Percentiles rank a stretch among this genome's conserved stretches.
Conservation (phyloP, 768 basidiomycete species). For the Harrya chromipes region DNA sequence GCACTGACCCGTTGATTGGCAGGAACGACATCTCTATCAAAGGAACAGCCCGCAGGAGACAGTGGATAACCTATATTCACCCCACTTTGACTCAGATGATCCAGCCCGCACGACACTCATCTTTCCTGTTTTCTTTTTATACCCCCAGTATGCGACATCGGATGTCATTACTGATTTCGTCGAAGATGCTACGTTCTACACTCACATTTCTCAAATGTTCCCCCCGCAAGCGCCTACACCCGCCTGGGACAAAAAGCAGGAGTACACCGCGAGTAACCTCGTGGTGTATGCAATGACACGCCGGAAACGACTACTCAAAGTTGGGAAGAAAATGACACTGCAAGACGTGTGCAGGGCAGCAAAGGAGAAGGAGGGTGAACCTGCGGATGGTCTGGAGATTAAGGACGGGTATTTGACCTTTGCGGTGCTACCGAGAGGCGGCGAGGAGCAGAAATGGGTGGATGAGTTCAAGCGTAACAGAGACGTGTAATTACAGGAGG, state of each 20-base stretch:
- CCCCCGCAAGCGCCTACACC: slow-evolving; percentile 64
- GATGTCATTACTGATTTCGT: slow-evolving; percentile 86
- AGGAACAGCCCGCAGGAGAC: slow-evolving; percentile 49
- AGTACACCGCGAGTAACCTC: slow-evolving; percentile 64
- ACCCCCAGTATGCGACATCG: slow-evolving; percentile 85
- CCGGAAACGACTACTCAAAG: slow-evolving; percentile 75
- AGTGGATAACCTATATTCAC: slow-evolving; percentile 53
- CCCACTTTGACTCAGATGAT: slow-evolving; percentile 68
- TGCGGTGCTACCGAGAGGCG: slow-evolving; percentile 73
- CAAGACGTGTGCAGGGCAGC: slow-evolving; percentile 68
- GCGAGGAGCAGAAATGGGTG: slow-evolving; percentile 79
- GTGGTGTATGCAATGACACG: slow-evolving; percentile 83
- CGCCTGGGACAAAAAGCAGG: slow-evolving; percentile 69
- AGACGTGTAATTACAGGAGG: slow-evolving; percentile 26
- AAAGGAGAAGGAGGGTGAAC: slow-evolving; percentile 55
- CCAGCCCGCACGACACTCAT: slow-evolving; percentile 57
- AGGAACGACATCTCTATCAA: slow-evolving; percentile 74
- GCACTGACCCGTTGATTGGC: slow-evolving; percentile 5
- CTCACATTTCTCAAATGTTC: slow-evolving; percentile 80
- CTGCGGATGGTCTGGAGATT: slow-evolving; percentile 77
- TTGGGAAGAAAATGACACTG: slow-evolving; percentile 88
- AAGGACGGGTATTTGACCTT: slow-evolving; percentile 81
- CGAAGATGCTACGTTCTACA: slow-evolving; percentile 79
- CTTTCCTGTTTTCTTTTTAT: slow-evolving; percentile 89
- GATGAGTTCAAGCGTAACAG: slow-evolving; percentile 73